Evolutionary conservation across 306 rosid species (phyloP).

Genomic region (Gastrolobium villosum): DNA sequence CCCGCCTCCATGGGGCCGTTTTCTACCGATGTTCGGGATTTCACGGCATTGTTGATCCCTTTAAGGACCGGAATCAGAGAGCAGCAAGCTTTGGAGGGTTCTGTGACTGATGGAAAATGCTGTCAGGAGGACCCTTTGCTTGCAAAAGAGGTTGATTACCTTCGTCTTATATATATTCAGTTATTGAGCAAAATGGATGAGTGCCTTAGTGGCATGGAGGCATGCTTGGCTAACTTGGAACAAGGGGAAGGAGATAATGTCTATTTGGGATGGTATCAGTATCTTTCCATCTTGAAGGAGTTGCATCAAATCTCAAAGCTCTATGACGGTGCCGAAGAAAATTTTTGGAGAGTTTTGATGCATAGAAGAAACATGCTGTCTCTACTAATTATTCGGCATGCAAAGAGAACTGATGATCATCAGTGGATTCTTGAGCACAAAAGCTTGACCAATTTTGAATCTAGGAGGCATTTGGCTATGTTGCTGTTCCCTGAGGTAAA

Average conservation of each 20-base stretch:
- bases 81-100: conserved; percentile 36
- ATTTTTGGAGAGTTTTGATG: conserved; percentile 62
- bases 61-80: conserved; percentile 47
- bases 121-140: conserved; percentile 45
- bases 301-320: conserved; percentile 63
- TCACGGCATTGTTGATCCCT: conserved; percentile 55
- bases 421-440: conserved; percentile 72
- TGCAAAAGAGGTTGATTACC: conserved; percentile 58
- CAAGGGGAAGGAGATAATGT: conserved; percentile 39
- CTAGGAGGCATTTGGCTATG: conserved; percentile 83
- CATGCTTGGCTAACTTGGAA: conserved; percentile 51
- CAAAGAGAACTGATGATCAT: conserved; percentile 59
- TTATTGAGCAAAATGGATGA: conserved; percentile 62
- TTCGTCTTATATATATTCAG: conserved; percentile 47
- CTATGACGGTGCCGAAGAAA: conserved; percentile 61
- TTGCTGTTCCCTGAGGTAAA: conserved; percentile 71
- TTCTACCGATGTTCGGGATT: conserved; percentile 56
- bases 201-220: conserved; percentile 65
- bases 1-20: conserved; percentile 37
- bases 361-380: conserved; percentile 52
- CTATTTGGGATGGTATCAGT: conserved; percentile 58
- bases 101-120: conserved; percentile 24
- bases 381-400: conserved; percentile 57
- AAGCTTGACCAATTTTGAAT: conserved; percentile 64
- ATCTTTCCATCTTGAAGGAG: conserved; percentile 70